Evolutionary conservation across 768 basidiomycete species (phyloP), one percentile per base, ranked within the genome.

Genomic region (Mycena polygramma): DNA sequence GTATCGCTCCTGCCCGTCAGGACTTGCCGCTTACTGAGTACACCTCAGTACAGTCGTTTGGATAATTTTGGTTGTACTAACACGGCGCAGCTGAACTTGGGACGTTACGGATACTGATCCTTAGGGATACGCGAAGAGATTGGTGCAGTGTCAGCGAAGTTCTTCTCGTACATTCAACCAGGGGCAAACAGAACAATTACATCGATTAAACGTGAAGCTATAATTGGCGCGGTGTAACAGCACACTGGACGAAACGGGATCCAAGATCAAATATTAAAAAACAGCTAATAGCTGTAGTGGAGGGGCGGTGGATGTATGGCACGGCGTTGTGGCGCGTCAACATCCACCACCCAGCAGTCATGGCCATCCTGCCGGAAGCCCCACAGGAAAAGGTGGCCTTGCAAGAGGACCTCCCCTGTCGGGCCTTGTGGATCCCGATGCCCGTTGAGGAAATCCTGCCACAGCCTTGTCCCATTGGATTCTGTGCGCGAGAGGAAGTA

Each of bases 401-500:
- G 55, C 6, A 57, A 9, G n/a, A 57, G 39, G 4, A 57, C 39
- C 9, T 41, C 39, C 2, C 55, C 55, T 17, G 13, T 41, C 13
- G 55, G 55, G n/a, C 55, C 55, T 8, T 41, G 39, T 9, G 55
- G 55, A 41, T 57, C n/a, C 22, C 35, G 39, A 19, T 57, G 37
- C n/a, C 55, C 55, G 22, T 57, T 41, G 10, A 57, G 39, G 39
- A 57, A 57, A 4, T 57, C 22, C 55, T 24, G 39, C 55, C 55
- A 57, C 37, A 57, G 22, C 13, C 15, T 10, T 22, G 22, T 41
- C 55, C 55, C 55, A 14, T 39, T 2, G 11, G 39, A 11, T 9
- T 37, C 55, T 17, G 22, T 39, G 36, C 55, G 22, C 39, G 55
- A 22, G 22, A 57, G 39, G 9, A 57, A 57, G 20, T 41, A 41